phyloP scores from a whole-genome alignment of 2,329 filamentous ascomycete species.

The Venturia pyrina region DNA sequence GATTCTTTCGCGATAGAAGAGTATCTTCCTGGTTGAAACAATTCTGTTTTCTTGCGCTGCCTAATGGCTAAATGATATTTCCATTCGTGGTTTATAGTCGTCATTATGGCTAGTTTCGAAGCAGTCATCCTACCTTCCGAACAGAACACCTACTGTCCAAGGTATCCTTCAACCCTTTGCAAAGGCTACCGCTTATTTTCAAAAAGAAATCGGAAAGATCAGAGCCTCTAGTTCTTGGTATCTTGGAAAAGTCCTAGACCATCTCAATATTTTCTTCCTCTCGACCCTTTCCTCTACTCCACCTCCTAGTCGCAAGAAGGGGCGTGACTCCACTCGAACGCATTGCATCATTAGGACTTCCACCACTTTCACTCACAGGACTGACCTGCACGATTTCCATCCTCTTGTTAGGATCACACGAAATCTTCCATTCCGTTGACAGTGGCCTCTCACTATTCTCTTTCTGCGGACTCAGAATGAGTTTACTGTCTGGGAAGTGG shows the following conservation, averaged over 20 bases:
- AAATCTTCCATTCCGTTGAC: neutral
- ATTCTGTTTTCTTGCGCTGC: too few species aligned
- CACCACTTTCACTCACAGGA: neutral
- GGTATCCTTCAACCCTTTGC: too few species aligned
- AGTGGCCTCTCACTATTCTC: neutral
- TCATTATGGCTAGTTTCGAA: too few species aligned
- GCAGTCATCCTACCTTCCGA: too few species aligned
- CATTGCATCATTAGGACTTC: neutral
- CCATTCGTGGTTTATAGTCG: too few species aligned
- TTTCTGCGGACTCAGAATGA: conserved; percentile 1
- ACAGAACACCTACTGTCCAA: too few species aligned
- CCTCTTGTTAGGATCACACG: neutral
- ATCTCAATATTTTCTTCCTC: neutral
- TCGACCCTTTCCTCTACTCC: neutral
- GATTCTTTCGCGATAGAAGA: too few species aligned
- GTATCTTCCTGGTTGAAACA: too few species aligned
- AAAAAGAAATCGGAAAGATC: too few species aligned
- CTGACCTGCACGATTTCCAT: neutral
- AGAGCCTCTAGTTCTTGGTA: too few species aligned
- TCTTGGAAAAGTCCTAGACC: neutral
- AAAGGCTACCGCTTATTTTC: too few species aligned
- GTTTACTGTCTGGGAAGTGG: neutral
- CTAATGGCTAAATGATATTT: too few species aligned
- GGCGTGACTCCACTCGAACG: neutral
- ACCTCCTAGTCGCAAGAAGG: neutral